Evolutionary conservation across 768 basidiomycete species (phyloP), one percentile per base, ranked within the genome.

Genomic region (Lyophyllum atratum): DNA sequence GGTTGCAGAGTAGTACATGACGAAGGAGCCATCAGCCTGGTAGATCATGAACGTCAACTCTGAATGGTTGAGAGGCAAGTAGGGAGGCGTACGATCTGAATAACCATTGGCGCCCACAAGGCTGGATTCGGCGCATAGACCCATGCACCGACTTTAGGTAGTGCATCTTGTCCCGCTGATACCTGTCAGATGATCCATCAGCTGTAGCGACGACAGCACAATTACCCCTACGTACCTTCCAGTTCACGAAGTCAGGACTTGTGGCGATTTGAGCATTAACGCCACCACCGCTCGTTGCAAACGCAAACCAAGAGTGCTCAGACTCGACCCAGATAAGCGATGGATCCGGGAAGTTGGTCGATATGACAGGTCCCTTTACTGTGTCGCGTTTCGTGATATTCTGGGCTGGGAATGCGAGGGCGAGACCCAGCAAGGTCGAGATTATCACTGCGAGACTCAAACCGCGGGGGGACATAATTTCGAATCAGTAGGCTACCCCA

Each of bases 71-170:
- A 12, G n/a, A 24, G n/a, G 6, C 14, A 31, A 14, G 45, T 5
- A 29, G 26, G 44, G 19, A 15, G 40, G 26, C 15, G 1, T 26
- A 60, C 59, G 28, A 57, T 51, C 26, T 57, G 59, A 15, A 57
- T 51, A 28, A 60, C 59, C 59, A 60, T 60, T 22, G 59, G 59
- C 14, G 59, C 59, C 59, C 59, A 60, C 11, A 60, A 55, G 7
- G 59, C 55, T 11, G 46, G 50, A 29, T 57, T 57, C 7, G 52
- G 33, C 24, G 52, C 29, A 33, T 57, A 28, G n/a, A 54, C 59
- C 59, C 59, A 60, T 47, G 55, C 52, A 22, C 59, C 59, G 4
- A 60, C 59, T 25, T 37, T 54, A 25, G 59, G 59, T 10, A 60
- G 49, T 10, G 52, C 48, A 37, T 60, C 59, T 4, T 47, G 34